Conservation (phyloP, 179 eudicot genomes). For the Beta corolliflora region DNA sequence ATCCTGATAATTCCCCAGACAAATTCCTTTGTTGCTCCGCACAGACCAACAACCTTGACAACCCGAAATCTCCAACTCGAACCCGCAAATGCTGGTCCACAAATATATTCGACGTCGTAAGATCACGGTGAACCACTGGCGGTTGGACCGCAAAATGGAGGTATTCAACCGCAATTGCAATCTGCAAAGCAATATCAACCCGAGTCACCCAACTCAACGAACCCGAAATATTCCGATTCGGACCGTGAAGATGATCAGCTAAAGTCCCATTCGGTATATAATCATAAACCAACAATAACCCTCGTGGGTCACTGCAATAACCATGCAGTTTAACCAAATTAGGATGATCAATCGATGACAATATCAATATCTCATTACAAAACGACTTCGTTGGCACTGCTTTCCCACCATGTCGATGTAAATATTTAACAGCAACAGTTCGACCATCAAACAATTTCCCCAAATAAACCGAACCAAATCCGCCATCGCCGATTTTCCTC, state of each 20-base stretch:
- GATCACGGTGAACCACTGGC: constrained; percentile 82
- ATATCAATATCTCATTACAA: constrained; percentile 79
- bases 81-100: constrained; percentile 79
- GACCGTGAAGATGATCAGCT: constrained; percentile 72
- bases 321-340: constrained; percentile 85
- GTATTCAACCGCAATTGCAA: constrained; percentile 75
- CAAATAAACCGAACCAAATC: constrained; percentile 79
- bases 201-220: constrained; percentile 58
- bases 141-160: constrained; percentile 75
- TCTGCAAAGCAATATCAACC: constrained; percentile 76
- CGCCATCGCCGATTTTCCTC: constrained; percentile 84
- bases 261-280: constrained; percentile 81
- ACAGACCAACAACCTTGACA: constrained; percentile 62
- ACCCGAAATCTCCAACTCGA: constrained; percentile 88
- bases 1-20: constrained; percentile 32
- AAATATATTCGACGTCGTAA: constrained; percentile 74
- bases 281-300: constrained; percentile 73
- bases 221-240: constrained; percentile 35
- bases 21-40: constrained; percentile 28
- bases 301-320: constrained; percentile 89
- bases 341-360: constrained; percentile 71
- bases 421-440: constrained; percentile 71
- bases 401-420: constrained; percentile 53
- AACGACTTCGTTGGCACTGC: constrained; percentile 64
- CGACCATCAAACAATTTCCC: constrained; percentile 62